phyloP scores from a whole-genome alignment of 352 stramenopile genomes.

The Globisporangium alternatum region DNA sequence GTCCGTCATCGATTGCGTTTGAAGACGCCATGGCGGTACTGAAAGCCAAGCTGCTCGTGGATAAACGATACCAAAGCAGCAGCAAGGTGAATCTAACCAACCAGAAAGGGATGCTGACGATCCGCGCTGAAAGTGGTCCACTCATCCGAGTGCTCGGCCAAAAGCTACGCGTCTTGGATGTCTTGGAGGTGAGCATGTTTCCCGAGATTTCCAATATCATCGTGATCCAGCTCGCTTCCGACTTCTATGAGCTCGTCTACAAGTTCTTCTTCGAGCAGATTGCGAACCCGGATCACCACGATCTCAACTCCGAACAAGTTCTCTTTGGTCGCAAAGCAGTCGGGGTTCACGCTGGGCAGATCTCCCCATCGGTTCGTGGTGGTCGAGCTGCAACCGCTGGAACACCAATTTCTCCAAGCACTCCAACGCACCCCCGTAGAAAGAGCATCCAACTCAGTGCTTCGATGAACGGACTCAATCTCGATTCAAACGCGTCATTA shows the following conservation, averaged over 20 bases:
- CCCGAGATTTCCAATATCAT: constrained; percentile 82
- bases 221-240: constrained; percentile 72
- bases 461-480: neutral
- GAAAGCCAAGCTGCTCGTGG: constrained; percentile 62
- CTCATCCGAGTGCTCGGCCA: constrained; percentile 60
- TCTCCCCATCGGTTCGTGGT: constrained; percentile 3
- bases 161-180: constrained; percentile 68
- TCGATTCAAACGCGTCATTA: constrained; percentile 8
- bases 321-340: constrained; percentile 54
- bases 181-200: constrained; percentile 82
- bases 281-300: constrained; percentile 23
- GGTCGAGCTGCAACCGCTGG: constrained; percentile 1
- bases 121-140: constrained; percentile 73
- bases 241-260: constrained; percentile 83
- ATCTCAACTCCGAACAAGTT: constrained; percentile 43
- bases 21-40: constrained; percentile 72
- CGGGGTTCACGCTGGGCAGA: neutral
- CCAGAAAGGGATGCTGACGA: constrained; percentile 71
- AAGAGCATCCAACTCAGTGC: constrained; percentile 15
- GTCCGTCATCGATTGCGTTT: constrained; percentile 66
- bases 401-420: neutral
- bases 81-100: constrained; percentile 26
- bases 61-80: constrained; percentile 48
- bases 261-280: constrained; percentile 84
- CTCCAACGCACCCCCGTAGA: neutral